A percentile compares a stretch with the other conserved stretches of the same genome.
Conservation (phyloP, 2,329 filamentous ascomycete genomes). For the Chaetomium sp. region DNA sequence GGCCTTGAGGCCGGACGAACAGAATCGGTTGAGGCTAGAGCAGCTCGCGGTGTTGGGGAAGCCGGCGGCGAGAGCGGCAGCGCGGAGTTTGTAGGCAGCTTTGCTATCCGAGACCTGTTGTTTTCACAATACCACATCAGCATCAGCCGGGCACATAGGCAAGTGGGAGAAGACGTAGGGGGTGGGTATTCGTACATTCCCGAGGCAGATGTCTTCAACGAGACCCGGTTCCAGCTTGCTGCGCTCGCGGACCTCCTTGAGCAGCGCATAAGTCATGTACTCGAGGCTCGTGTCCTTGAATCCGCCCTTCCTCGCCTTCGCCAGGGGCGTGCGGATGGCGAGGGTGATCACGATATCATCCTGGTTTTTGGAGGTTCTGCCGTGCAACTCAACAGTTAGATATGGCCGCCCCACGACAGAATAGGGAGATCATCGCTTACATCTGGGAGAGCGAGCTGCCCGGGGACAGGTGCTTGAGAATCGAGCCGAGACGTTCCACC, state of each 20-base stretch:
- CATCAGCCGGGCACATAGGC: background rate
- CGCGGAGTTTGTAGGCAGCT: conserved; percentile 85
- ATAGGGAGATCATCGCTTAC: conserved; percentile 45
- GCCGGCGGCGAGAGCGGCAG: conserved; percentile 81
- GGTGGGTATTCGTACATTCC: conserved; percentile 60
- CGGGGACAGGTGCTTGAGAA: conserved; percentile 79
- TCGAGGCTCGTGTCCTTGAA: conserved; percentile 93
- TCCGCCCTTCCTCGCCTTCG: conserved; percentile 84
- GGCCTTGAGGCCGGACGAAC: conserved; percentile 91
- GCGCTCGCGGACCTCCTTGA: conserved; percentile 68
- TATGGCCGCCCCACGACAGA: background rate
- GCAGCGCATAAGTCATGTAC: conserved; percentile 72
- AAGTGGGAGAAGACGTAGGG: background rate
- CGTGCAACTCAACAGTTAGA: conserved; percentile 1
- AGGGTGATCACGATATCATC: conserved; percentile 97
- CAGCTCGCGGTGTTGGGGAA: conserved; percentile 85
- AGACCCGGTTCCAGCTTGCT: conserved; percentile 72
- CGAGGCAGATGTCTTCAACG: conserved; percentile 84
- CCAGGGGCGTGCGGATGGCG: conserved; percentile 79
- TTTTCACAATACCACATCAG: background rate
- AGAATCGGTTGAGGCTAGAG: conserved; percentile 88
- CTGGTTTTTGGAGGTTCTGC: conserved; percentile 81
- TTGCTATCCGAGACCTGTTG: conserved; percentile 71
- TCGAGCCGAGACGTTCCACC: conserved; percentile 76
- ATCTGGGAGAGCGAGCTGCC: conserved; percentile 66